Evolutionary conservation across 1,284 basidiomycete genomes (phyloP).

Genomic region (Ceratobasidium sp.): DNA sequence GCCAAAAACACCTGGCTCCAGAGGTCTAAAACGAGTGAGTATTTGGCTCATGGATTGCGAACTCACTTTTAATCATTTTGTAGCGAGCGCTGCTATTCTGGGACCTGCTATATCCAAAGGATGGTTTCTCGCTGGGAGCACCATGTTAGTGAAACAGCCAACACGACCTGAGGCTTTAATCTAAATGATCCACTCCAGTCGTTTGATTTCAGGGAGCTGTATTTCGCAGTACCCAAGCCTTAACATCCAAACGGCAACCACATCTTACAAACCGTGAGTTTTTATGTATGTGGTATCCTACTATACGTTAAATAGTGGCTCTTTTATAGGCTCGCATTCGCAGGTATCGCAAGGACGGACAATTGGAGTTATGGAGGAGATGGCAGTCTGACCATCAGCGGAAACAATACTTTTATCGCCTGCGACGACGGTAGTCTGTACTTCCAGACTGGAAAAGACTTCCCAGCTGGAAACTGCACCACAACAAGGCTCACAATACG

Average conservation of each 20-base stretch:
- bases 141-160: not conserved
- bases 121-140: not conserved
- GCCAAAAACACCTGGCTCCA: no score
- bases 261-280: conserved; percentile 27
- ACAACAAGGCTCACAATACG: not conserved
- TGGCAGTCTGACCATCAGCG: conserved; percentile 1
- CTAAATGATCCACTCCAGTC: not conserved
- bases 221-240: not conserved
- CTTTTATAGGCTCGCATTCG: conserved; percentile 18
- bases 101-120: not conserved
- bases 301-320: not conserved
- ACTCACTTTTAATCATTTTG: no score
- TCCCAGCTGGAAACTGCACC: conserved; percentile 15
- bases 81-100: not conserved
- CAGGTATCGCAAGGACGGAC: not conserved
- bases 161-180: not conserved
- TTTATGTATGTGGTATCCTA: not conserved
- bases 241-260: not conserved
- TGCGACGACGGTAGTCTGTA: not conserved
- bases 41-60: no score
- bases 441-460: conserved; percentile 18
- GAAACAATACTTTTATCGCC: conserved; percentile 6
- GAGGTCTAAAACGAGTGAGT: no score
- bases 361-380: not conserved
- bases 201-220: not conserved